Evolutionary conservation across 2,329 filamentous ascomycete genomes (phyloP).

Genomic region (Drechslera avenae): DNA sequence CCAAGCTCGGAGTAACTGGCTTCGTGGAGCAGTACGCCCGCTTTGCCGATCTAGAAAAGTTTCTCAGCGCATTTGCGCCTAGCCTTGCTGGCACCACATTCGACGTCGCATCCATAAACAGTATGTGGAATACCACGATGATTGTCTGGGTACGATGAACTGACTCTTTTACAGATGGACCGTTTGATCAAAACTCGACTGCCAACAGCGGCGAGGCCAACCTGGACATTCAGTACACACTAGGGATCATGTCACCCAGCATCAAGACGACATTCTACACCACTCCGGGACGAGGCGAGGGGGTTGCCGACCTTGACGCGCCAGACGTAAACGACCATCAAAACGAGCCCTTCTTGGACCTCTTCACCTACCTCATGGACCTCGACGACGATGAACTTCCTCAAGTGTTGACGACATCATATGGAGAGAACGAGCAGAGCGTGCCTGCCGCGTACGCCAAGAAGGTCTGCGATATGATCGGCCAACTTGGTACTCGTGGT

Average conservation of each 20-base stretch:
- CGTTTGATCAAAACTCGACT: conserved; percentile 42
- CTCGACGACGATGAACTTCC: conserved; percentile 45
- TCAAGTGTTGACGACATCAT: conserved; percentile 47
- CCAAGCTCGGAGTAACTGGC: conserved; percentile 53
- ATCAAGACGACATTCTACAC: conserved; percentile 55
- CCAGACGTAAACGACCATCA: conserved; percentile 48
- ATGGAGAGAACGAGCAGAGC: conserved; percentile 50
- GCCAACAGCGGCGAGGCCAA: conserved; percentile 56
- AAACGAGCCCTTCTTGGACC: conserved; percentile 56
- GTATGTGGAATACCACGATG: conserved; percentile 30
- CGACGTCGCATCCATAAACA: conserved; percentile 51
- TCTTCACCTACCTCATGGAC: conserved; percentile 44
- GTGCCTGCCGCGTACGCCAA: conserved; percentile 45
- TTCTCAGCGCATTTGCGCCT: conserved; percentile 49
- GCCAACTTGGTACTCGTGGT: conserved; percentile 48
- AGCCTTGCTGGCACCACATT: conserved; percentile 53
- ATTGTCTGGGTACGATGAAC: neutral
- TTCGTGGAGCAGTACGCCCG: conserved; percentile 57
- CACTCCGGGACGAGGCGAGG: conserved; percentile 53
- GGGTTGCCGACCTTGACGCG: conserved; percentile 57
- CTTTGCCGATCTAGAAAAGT: conserved; percentile 53
- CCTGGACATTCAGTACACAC: conserved; percentile 57
- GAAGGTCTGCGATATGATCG: conserved; percentile 49
- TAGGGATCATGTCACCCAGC: conserved; percentile 50
- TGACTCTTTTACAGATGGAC: conserved; percentile 28